Conservation (phyloP, 2,329 filamentous ascomycete genomes). For the Aspergillus flavus region DNA sequence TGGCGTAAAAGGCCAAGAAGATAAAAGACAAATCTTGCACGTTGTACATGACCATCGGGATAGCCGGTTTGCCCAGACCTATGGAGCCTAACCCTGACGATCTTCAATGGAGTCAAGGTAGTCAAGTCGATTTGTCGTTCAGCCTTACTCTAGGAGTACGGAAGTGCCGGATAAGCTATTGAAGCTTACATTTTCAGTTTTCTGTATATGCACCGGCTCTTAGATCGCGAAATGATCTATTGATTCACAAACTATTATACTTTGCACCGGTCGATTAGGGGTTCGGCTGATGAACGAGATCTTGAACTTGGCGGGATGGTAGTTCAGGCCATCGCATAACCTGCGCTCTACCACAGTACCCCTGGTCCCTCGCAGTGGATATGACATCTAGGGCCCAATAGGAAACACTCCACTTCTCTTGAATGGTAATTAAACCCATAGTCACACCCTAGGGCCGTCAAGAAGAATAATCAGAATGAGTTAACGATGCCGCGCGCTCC, state of each 20-base stretch:
- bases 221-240: too few relatives aligned
- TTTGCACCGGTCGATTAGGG: neutral
- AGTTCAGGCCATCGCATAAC: neutral
- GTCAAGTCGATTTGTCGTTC: neutral
- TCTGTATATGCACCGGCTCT: neutral
- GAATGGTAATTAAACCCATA: neutral
- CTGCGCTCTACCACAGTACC: neutral
- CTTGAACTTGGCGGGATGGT: neutral
- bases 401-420: neutral
- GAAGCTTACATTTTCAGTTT: neutral
- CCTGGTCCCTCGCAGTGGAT: neutral
- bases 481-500: neutral
- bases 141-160: neutral
- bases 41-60: neutral
- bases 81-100: neutral
- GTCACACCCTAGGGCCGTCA: neutral
- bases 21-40: neutral
- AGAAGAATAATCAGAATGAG: neutral
- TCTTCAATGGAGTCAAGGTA: neutral
- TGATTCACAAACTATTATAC: neutral
- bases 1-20: neutral
- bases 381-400: neutral
- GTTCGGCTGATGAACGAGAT: neutral
- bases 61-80: neutral
- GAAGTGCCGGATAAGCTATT: neutral